A percentile compares a stretch with the other conserved stretches of the same genome.
These are phyloP conservation scores for Babesia ovis DNA, from an alignment of 169 alveolate genomes.

Conservation along the genomic window DNA sequence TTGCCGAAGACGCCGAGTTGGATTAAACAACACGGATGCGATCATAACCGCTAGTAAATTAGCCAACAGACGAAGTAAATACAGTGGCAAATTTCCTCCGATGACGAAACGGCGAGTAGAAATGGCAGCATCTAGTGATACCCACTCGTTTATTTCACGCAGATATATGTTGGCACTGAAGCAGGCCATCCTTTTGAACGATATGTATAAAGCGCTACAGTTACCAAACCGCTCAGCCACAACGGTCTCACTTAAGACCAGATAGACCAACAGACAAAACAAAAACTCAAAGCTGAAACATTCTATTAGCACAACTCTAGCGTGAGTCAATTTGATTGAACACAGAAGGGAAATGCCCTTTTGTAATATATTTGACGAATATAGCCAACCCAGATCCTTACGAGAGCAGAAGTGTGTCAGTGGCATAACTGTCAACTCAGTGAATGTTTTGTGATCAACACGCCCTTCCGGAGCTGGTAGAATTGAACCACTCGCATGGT, in stretches of 20 bases:
- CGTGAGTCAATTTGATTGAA: neutral
- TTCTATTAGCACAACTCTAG: conserved; percentile 29
- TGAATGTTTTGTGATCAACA: neutral
- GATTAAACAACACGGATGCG: conserved; percentile 36
- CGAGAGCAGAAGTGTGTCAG: neutral
- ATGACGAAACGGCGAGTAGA: conserved; percentile 29
- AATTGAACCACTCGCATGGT: too few relatives aligned
- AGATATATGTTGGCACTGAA: conserved; percentile 14
- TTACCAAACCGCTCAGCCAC: conserved; percentile 5
- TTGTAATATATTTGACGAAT: neutral
- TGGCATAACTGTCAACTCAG: neutral
- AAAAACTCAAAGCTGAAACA: conserved; percentile 50
- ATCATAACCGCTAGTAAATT: conserved; percentile 41
- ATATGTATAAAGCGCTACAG: neutral
- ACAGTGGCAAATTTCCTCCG: conserved; percentile 7
- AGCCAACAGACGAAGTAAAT: conserved; percentile 30
- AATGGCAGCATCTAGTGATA: conserved; percentile 46
- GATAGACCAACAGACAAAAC: conserved; percentile 33
- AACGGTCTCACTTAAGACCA: conserved; percentile 6
- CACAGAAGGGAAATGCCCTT: too few relatives aligned
- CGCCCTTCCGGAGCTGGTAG: neutral
- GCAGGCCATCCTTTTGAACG: conserved; percentile 5
- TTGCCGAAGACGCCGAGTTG: conserved; percentile 31
- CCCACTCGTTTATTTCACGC: conserved; percentile 4
- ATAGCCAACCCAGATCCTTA: neutral